phyloP scores from a whole-genome alignment of 495 filamentous ascomycete genomes.

The Lichenothelia convexa region DNA sequence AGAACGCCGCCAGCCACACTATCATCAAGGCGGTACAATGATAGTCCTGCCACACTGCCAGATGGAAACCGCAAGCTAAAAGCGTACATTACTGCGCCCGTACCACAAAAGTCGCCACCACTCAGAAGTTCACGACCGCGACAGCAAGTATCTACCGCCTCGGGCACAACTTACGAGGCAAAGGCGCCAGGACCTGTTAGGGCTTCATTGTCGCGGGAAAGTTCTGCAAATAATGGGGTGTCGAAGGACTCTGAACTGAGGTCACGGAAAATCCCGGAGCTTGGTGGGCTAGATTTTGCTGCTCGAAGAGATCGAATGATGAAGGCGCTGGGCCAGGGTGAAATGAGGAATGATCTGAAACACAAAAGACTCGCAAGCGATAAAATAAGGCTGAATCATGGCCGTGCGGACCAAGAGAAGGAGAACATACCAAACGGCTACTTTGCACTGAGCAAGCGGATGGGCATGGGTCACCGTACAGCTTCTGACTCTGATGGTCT shows the following conservation, averaged over 20 bases:
- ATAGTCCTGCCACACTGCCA: constrained; percentile 3
- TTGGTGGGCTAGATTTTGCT: constrained; percentile 61
- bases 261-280: constrained; percentile 29
- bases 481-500: too few species aligned
- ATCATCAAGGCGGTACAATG: constrained; percentile 10
- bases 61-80: constrained; percentile 30
- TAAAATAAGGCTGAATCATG: too few species aligned
- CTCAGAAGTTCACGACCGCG: constrained; percentile 68
- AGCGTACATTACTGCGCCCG: constrained; percentile 48
- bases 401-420: too few species aligned
- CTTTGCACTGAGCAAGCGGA: too few species aligned
- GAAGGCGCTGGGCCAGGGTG: constrained; percentile 59
- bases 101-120: constrained; percentile 48
- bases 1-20: constrained; percentile 2
- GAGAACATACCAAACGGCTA: too few species aligned
- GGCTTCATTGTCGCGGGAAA: constrained; percentile 9
- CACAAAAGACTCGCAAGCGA: too few species aligned
- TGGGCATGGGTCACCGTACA: too few species aligned
- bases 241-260: constrained; percentile 13
- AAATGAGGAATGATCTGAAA: too few species aligned
- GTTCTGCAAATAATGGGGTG: constrained; percentile 10
- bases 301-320: constrained; percentile 60
- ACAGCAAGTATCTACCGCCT: constrained; percentile 59
- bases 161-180: constrained; percentile 44
- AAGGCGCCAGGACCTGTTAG: constrained; percentile 31